Evolutionary conservation across 208 protist species (phyloP), one percentile per base, ranked within the genome.

Genomic region (Trypanosoma brucei): DNA sequence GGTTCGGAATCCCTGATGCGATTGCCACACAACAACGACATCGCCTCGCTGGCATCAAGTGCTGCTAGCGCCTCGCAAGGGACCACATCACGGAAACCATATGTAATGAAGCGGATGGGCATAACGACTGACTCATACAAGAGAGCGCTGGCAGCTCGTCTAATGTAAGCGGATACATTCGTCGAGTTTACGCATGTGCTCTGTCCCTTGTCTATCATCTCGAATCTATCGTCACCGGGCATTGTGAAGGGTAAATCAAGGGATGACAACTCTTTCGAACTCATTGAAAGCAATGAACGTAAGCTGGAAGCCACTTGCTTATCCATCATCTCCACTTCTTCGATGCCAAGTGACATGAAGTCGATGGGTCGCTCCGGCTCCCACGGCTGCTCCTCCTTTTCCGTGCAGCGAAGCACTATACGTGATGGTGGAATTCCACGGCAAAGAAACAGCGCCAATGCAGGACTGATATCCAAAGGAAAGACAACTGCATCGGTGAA

Each of bases 221-320:
- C 83, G 50, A 85, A 84, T 46, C 0, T 46, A 59, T 94, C 88
- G 37, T 85, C 46, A 22, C 91, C 91, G 1, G 91, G 91, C 0
- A 96, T 55, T 9, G 88, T 94, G 64, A 96, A 96, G 45, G 76
- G 83, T n/a, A 94, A 52, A 9, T 92, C 75, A 4, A 94, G 71
- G 9, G 74, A 60, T 11, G 55, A 55, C 4, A 94, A 55, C 7
- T 68, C 78, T 2, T 62, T 60, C 3, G 39, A 63, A 51, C 79
- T 79, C 38, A 90, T 44, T 8, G 64, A 62, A 2, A 65, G 45
- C 36, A 94, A 60, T 4, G 78, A 60, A 3, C 39, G 70, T 3
- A 94, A 52, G 61, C 81, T 88, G 34, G 64, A 38, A 36, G 79
- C 73, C 8, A 92, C 55, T 8, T 67, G 71, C 13, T 56, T 22